Base-by-base conservation (phyloP, 805 yeast species). In the Monosporozyma solicola region DNA sequence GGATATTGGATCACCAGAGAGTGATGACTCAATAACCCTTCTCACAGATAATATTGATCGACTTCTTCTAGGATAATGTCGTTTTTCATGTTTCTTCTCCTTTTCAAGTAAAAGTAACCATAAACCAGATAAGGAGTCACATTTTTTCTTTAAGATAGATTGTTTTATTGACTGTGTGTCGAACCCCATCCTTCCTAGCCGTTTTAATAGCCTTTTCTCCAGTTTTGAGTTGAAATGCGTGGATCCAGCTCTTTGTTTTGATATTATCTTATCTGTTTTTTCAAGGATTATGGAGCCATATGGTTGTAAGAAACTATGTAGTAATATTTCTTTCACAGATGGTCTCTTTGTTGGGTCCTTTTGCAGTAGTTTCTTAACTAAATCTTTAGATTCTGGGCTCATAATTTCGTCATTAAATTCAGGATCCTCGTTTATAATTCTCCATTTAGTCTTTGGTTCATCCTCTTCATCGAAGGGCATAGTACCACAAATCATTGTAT, bases 401-500 rank as follows among this genome's bases (percentile, higher is more conserved):
- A 82, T 70, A 11, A 58, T 35, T 16, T 66, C 67, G 4, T 73
- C 76, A 24, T 72, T 70, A 62, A 75, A 87, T 0, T 53, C 55
- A 0, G 97, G 97, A 52, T 83, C 88, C 4, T 74, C 80, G 53
- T 78, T 72, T 6, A 87, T 69, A 46, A 92, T 86, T 56, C 77
- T 77, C 58, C 70, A 67, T 57, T 80, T 80, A 0, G 87, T 84
- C 50, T 71, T 76, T 45, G 78, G 63, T 24, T 84, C 91, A 56
- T 82, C 87, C 16, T 83, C 86, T 44, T 90, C 96, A 61, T 85
- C 92, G 70, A 91, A 92, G 0, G 99, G 99, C 85, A 92, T 84
- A 54, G 81, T 80, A 0, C 97, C 97, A 53, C 84, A 80, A 0
- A 88, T 63, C 77, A 92, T 75, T 0, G 97, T 90, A 65, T 84